A percentile compares a stretch with the other conserved stretches of the same genome.
Evolutionary conservation across 352 stramenopile genomes (phyloP).

Genomic region (Phytophthora brassicae): DNA sequence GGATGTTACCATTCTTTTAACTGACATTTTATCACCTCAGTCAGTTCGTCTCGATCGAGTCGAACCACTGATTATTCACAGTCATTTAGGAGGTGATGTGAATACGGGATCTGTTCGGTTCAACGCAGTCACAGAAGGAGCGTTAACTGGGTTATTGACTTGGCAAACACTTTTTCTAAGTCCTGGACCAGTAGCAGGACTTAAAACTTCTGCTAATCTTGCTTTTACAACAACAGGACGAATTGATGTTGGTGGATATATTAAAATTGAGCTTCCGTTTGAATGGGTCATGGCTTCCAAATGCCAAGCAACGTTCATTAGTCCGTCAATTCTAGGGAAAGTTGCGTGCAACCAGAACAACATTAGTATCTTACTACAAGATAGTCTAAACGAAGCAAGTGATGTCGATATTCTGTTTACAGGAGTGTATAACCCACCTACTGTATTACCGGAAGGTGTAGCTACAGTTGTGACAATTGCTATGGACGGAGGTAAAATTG

Average conservation of each 20-base stretch:
- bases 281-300: conserved; percentile 45
- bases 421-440: conserved; percentile 48
- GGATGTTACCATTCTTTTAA: conserved; percentile 38
- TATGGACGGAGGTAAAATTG: conserved; percentile 48
- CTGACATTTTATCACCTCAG: conserved; percentile 46
- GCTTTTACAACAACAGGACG: conserved; percentile 43
- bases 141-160: conserved; percentile 37
- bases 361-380: conserved; percentile 37
- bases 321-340: conserved; percentile 31
- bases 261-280: conserved; percentile 42
- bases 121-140: conserved; percentile 36
- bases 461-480: conserved; percentile 32
- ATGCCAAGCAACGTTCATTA: conserved; percentile 38
- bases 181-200: conserved; percentile 55
- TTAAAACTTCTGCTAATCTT: conserved; percentile 45
- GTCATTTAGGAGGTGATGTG: conserved; percentile 49
- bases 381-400: conserved; percentile 41
- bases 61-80: conserved; percentile 32
- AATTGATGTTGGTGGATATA: conserved; percentile 34
- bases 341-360: conserved; percentile 37
- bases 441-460: conserved; percentile 32
- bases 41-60: conserved; percentile 32
- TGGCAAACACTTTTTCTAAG: conserved; percentile 49
- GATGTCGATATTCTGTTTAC: conserved; percentile 40
- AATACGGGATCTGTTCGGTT: conserved; percentile 42